A percentile compares a stretch with the other conserved stretches of the same genome.
Conservation (phyloP, 2,329 filamentous ascomycete species). For the Fusarium drepaniforme region DNA sequence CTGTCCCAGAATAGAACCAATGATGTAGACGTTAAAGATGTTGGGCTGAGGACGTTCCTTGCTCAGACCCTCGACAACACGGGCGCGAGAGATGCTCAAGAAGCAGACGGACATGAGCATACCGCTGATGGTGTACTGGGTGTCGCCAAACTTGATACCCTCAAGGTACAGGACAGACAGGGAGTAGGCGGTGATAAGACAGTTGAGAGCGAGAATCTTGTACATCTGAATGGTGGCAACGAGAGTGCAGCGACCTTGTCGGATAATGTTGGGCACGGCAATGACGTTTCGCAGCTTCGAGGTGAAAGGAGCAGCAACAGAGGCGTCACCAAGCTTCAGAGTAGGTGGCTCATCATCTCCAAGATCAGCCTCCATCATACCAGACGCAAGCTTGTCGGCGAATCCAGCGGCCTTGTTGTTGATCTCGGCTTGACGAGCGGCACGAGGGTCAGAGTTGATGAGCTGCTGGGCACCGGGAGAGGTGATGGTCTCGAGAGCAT, state of each 20-base stretch:
- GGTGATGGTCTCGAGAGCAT: conserved; percentile 72
- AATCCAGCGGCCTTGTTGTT: conserved; percentile 81
- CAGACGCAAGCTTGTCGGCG: conserved; percentile 86
- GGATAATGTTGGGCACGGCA: conserved; percentile 97
- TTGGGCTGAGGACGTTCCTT: conserved; percentile 98
- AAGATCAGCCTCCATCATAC: conserved; percentile 91
- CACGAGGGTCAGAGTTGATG: conserved; percentile 53
- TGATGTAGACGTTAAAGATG: conserved; percentile 99
- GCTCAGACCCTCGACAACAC: conserved; percentile 93
- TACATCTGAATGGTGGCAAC: conserved; percentile 99
- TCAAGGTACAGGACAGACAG: conserved; percentile 96
- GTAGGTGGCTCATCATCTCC: conserved; percentile 92
- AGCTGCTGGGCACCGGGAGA: conserved; percentile 74
- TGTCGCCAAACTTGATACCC: conserved; percentile 98
- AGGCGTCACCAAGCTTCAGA: conserved; percentile 97
- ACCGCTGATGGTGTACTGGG: conserved; percentile 97
- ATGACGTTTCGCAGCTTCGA: conserved; percentile 98
- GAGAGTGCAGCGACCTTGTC: conserved; percentile 95
- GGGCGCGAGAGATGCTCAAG: conserved; percentile 96
- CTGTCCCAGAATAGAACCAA: conserved; percentile 95
- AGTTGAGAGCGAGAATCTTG: conserved; percentile 98
- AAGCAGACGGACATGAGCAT: conserved; percentile 99
- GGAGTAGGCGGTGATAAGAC: conserved; percentile 97
- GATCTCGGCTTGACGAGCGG: conserved; percentile 66
- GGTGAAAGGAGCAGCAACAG: conserved; percentile 96